phyloP scores from a whole-genome alignment of 768 basidiomycete genomes.

The Hirschioporus abietinus region DNA sequence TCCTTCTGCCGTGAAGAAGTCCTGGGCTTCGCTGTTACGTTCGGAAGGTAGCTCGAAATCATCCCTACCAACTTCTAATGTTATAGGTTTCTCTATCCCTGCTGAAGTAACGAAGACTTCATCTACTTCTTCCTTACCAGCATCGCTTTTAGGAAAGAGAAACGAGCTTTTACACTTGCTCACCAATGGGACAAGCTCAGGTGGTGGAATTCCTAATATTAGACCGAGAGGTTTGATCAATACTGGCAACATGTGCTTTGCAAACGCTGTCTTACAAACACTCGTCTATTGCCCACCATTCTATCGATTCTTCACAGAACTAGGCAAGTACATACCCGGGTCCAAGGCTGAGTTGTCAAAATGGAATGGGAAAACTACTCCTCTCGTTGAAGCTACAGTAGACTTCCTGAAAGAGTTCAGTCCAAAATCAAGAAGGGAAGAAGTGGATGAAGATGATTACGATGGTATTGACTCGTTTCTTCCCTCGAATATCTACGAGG shows the following conservation, averaged over 20 bases:
- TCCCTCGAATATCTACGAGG: conserved; percentile 84
- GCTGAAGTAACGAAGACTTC: conserved; percentile 31
- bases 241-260: conserved; percentile 96
- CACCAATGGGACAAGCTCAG: conserved; percentile 29
- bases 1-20: conserved; percentile 45
- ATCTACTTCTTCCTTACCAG: conserved; percentile 12
- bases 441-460: conserved; percentile 40
- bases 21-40: conserved; percentile 72
- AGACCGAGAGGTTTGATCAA: conserved; percentile 84
- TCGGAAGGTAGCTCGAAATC: conserved; percentile 34
- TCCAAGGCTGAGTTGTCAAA: conserved; percentile 18
- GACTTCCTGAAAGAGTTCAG: conserved; percentile 77
- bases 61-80: conserved; percentile 60
- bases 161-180: conserved; percentile 53
- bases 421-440: conserved; percentile 27
- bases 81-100: conserved; percentile 72
- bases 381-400: conserved; percentile 63
- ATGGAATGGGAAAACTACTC: conserved; percentile 33
- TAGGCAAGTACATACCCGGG: conserved; percentile 50
- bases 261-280: conserved; percentile 89
- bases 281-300: conserved; percentile 89
- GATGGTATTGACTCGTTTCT: conserved; percentile 65
- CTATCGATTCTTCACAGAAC: conserved; percentile 65
- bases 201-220: conserved; percentile 30
- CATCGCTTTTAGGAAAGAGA: conserved; percentile 35